phyloP scores from a whole-genome alignment of 129 eudicot genomes.

The Chrysanthemum seticuspe region DNA sequence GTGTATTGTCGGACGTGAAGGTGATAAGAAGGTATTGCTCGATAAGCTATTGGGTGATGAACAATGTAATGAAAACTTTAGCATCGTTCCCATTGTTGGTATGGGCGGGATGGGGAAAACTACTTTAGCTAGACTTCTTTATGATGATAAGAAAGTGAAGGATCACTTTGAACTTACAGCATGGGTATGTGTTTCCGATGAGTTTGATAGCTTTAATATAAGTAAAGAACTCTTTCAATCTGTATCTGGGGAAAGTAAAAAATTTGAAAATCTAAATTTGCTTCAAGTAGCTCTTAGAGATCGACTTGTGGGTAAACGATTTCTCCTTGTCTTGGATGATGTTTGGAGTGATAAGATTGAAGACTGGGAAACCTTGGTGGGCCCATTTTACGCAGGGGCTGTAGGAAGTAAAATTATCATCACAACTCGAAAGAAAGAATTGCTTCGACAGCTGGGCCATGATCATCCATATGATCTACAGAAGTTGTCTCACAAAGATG shows the following conservation, averaged over 20 bases:
- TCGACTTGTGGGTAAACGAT: too few relatives aligned
- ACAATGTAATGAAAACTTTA: background rate
- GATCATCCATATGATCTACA: background rate
- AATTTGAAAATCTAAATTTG: background rate
- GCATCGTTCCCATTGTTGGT: too few relatives aligned
- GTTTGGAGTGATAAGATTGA: background rate
- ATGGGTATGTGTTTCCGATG: too few relatives aligned
- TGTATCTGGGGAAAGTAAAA: background rate
- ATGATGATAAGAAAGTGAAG: background rate
- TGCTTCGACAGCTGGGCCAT: background rate
- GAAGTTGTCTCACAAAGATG: background rate
- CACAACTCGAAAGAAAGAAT: background rate
- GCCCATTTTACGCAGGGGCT: constrained; percentile 4
- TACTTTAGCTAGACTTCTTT: background rate
- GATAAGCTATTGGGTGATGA: background rate
- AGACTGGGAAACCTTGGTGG: too few relatives aligned
- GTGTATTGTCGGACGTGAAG: background rate
- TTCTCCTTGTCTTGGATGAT: too few relatives aligned
- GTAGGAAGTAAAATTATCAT: constrained; percentile 4
- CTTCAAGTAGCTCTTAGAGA: too few relatives aligned
- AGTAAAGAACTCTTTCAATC: background rate
- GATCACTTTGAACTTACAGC: too few relatives aligned
- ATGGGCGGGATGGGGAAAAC: too few relatives aligned
- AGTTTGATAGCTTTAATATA: too few relatives aligned
- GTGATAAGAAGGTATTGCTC: background rate